These are phyloP conservation scores for Epichloe gansuensis DNA, from an alignment of 2,329 filamentous ascomycete species.

Conservation along the genomic window DNA sequence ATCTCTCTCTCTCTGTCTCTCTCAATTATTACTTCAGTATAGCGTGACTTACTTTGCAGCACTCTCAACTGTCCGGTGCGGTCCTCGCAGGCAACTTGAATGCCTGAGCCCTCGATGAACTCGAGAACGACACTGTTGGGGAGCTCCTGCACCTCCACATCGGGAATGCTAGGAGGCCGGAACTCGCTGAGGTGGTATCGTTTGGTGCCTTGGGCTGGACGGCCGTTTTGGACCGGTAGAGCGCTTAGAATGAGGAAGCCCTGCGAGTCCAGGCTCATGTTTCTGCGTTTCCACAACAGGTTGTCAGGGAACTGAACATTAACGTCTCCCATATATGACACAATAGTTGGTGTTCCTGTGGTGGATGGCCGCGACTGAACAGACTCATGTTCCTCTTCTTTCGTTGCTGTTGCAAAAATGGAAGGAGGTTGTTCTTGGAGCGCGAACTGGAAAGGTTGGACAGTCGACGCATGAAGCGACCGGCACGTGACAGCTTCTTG, in stretches of 20 bases:
- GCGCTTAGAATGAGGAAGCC: conserved; percentile 72
- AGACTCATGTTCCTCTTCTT: conserved; percentile 28
- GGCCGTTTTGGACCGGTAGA: conserved; percentile 41
- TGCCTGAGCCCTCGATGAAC: conserved; percentile 46
- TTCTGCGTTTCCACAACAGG: conserved; percentile 88
- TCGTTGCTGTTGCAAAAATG: conserved; percentile 39
- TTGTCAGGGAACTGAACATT: conserved; percentile 97
- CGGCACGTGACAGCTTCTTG: conserved; percentile 38
- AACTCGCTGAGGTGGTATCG: conserved; percentile 83
- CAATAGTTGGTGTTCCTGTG: conserved; percentile 28
- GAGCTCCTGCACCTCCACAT: conserved; percentile 84
- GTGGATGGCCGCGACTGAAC: conserved; percentile 14
- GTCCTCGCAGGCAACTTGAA: conserved; percentile 54
- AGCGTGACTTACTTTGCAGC: conserved; percentile 35
- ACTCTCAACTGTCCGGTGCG: conserved; percentile 43
- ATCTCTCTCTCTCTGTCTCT: too few species aligned
- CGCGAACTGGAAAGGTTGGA: conserved; percentile 39
- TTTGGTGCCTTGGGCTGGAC: conserved; percentile 42
- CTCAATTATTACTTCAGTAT: neutral
- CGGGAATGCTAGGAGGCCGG: conserved; percentile 64
- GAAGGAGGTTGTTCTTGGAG: conserved; percentile 31
- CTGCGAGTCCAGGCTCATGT: conserved; percentile 70
- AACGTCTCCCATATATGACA: conserved; percentile 71
- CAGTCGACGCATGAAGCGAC: conserved; percentile 46
- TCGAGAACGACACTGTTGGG: conserved; percentile 67